Percentiles rank a stretch among this genome's conserved stretches.
phyloP scores from a whole-genome alignment of 768 basidiomycete genomes.

The Auricularia heimuer region DNA sequence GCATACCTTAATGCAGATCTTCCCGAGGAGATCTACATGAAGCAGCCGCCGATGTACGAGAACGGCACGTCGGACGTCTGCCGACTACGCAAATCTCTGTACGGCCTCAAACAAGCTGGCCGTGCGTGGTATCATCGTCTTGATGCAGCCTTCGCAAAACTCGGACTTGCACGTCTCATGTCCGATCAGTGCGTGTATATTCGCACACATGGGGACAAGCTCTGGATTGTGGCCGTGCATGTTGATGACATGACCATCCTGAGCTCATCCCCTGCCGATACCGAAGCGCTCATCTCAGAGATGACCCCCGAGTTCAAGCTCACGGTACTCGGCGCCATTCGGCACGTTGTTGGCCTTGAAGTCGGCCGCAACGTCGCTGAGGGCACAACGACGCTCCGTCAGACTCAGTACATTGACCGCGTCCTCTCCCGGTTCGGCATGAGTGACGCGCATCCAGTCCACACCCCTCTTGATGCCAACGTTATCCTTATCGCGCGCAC shows the following conservation, averaged over 20 bases:
- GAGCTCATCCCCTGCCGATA: constrained; percentile 1
- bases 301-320: constrained; percentile 1
- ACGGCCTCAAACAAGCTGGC: constrained; percentile 23
- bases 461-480: constrained; percentile 8
- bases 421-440: constrained; percentile 9
- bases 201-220: neutral
- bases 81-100: constrained; percentile 14
- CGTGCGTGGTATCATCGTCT: constrained; percentile 23
- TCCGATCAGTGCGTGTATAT: constrained; percentile 19
- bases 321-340: constrained; percentile 14
- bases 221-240: constrained; percentile 12
- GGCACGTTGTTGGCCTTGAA: constrained; percentile 28
- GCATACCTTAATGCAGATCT: constrained; percentile 23
- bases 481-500: neutral
- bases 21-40: constrained; percentile 35
- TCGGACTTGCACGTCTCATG: constrained; percentile 11
- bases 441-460: constrained; percentile 3
- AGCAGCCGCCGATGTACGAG: constrained; percentile 25
- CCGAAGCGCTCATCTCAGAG: constrained; percentile 1
- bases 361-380: constrained; percentile 18
- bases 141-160: constrained; percentile 10
- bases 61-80: constrained; percentile 13
- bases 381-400: constrained; percentile 2
- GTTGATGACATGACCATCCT: constrained; percentile 16
- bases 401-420: constrained; percentile 7